These are phyloP conservation scores for Chaetomium tenue DNA, from an alignment of 495 filamentous ascomycete species.

Conservation along the genomic window DNA sequence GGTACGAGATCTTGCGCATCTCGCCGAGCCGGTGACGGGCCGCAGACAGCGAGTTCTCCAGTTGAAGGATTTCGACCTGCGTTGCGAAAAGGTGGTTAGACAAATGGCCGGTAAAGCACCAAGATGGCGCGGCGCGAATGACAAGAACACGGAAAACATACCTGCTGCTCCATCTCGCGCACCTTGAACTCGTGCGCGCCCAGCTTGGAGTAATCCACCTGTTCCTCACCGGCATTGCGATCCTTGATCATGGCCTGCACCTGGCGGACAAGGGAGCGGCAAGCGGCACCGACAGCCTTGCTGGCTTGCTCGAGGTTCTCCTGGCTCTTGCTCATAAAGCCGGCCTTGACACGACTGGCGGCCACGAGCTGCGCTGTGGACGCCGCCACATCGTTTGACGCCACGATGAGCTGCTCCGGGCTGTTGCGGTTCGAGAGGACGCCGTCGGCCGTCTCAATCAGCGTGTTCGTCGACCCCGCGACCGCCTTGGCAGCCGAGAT, in stretches of 20 bases:
- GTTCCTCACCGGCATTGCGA: slow-evolving; percentile 76
- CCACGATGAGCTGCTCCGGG: slow-evolving; percentile 95
- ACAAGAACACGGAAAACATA: slow-evolving; percentile 46
- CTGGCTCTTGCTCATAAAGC: slow-evolving; percentile 95
- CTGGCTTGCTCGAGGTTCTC: slow-evolving; percentile 86
- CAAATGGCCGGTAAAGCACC: neutral
- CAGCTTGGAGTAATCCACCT: slow-evolving; percentile 83
- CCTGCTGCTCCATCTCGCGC: slow-evolving; percentile 99
- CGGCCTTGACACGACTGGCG: slow-evolving; percentile 92
- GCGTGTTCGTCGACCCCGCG: slow-evolving; percentile 81
- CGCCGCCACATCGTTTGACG: slow-evolving; percentile 93
- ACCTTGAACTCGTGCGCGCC: slow-evolving; percentile 97
- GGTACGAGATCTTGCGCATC: slow-evolving; percentile 98
- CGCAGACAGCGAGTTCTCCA: slow-evolving; percentile 81
- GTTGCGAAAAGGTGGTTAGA: slow-evolving; percentile 16
- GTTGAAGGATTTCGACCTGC: slow-evolving; percentile 93
- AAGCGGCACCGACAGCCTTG: slow-evolving; percentile 89
- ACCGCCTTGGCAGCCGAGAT: slow-evolving; percentile 97
- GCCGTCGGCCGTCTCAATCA: slow-evolving; percentile 97
- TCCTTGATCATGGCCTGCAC: slow-evolving; percentile 92
- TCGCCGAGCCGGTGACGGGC: slow-evolving; percentile 85
- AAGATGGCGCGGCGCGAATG: slow-evolving; percentile 1
- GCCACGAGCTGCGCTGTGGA: slow-evolving; percentile 95
- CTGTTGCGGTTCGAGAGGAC: slow-evolving; percentile 88
- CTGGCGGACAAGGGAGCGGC: slow-evolving; percentile 82